Conservation (phyloP, 164 flowering plant species). For the Magnolia changhungtana region DNA sequence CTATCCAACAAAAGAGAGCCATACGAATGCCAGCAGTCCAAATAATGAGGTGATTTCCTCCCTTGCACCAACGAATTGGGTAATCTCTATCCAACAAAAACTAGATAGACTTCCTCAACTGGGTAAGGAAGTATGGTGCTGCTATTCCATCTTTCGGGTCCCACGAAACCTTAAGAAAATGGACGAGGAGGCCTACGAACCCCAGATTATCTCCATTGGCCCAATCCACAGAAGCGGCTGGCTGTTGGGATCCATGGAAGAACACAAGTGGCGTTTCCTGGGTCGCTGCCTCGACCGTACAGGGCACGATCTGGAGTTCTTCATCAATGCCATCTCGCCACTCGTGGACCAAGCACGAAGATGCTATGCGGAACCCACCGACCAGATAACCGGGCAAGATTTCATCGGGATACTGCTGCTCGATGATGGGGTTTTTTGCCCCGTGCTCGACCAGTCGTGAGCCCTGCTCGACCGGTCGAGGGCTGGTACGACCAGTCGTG, state of each 20-base stretch:
- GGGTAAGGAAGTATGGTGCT: neutral
- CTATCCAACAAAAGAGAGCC: too few relatives aligned
- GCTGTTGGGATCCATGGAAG: slow-evolving; percentile 23
- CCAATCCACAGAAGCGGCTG: slow-evolving; percentile 24
- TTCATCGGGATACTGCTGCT: slow-evolving; percentile 62
- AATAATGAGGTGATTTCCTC: slow-evolving; percentile 16
- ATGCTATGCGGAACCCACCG: neutral
- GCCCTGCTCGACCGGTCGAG: too few relatives aligned
- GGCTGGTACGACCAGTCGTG: too few relatives aligned
- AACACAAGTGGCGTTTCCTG: slow-evolving; percentile 31
- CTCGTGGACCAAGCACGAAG: neutral
- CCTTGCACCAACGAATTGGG: slow-evolving; percentile 2
- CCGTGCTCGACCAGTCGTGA: too few relatives aligned
- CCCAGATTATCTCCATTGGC: slow-evolving; percentile 10
- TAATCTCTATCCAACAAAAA: neutral
- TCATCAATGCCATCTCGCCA: neutral
- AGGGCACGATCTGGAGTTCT: slow-evolving; percentile 6
- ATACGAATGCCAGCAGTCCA: too few relatives aligned
- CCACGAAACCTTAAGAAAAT: slow-evolving; percentile 3
- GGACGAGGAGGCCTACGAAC: neutral
- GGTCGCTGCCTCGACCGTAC: slow-evolving; percentile 18
- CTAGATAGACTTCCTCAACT: slow-evolving; percentile 26
- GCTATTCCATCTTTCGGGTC: neutral
- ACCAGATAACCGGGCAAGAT: slow-evolving; percentile 28
- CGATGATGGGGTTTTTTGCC: too few relatives aligned